Conservation (phyloP, 148 eudicot genomes). For the Fagopyrum esculentum region DNA sequence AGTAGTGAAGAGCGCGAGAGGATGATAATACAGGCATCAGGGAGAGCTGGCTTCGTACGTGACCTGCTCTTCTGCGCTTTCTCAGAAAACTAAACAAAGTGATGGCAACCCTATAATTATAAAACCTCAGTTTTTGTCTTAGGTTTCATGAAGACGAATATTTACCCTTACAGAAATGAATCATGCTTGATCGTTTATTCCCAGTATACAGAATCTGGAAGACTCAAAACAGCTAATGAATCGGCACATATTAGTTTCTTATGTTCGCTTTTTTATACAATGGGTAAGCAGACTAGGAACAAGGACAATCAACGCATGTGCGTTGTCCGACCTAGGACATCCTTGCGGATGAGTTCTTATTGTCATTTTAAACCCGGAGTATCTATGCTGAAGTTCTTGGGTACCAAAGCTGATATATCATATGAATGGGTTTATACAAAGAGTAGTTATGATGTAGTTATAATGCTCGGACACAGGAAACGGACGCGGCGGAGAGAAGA, state of each 20-base stretch:
- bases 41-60: conserved; percentile 79
- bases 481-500: no score
- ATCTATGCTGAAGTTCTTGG: no score
- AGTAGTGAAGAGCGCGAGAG: conserved; percentile 74
- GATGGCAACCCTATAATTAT: neutral
- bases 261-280: neutral
- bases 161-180: neutral
- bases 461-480: no score
- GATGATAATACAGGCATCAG: conserved; percentile 60
- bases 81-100: conserved; percentile 37
- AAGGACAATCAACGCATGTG: no score
- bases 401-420: no score
- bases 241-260: conserved; percentile 1
- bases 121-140: neutral
- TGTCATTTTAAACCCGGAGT: no score
- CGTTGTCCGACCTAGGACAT: no score
- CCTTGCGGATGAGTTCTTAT: no score
- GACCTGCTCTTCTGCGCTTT: conserved; percentile 70
- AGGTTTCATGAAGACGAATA: neutral
- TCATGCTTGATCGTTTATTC: neutral
- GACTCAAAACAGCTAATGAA: conserved; percentile 1
- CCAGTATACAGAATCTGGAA: neutral
- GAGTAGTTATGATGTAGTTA: no score
- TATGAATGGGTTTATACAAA: no score
- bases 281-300: no score